These are phyloP conservation scores for Coniochaeta sp. DNA, from an alignment of 2,329 filamentous ascomycete genomes.

Conservation along the genomic window DNA sequence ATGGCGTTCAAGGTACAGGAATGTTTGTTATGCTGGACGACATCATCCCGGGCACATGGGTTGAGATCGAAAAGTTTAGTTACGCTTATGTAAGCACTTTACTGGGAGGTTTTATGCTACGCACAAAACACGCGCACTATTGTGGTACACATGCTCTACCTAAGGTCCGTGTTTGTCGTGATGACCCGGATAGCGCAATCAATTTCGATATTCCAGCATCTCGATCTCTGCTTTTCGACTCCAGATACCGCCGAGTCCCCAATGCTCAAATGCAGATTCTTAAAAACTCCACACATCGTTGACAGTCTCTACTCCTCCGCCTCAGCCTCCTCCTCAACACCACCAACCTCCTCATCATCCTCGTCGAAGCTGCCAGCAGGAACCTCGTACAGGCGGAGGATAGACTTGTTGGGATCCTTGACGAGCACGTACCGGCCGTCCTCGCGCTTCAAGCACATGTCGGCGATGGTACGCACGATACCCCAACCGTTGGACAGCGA, in stretches of 20 bases:
- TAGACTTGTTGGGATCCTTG: conserved; percentile 94
- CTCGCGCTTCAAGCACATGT: conserved; percentile 76
- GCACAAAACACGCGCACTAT: background rate
- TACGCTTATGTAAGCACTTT: background rate
- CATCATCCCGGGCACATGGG: too few relatives aligned
- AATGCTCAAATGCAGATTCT: background rate
- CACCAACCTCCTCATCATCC: conserved; percentile 64
- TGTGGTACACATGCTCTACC: background rate
- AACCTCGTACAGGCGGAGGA: conserved; percentile 88
- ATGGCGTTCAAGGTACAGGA: background rate
- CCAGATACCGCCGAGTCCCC: background rate
- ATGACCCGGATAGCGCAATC: background rate
- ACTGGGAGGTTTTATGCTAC: background rate
- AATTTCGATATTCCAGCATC: background rate
- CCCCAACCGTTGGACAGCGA: conserved; percentile 97
- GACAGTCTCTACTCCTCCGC: background rate
- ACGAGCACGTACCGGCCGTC: conserved; percentile 77
- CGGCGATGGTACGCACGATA: conserved; percentile 94
- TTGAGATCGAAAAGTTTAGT: background rate
- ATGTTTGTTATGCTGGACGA: too few relatives aligned
- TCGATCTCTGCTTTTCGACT: background rate
- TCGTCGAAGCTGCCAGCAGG: conserved; percentile 86
- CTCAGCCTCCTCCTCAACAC: conserved; percentile 31
- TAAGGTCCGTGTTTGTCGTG: background rate
- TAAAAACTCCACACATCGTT: background rate